Base-by-base conservation (phyloP, 768 basidiomycete genomes). In the Xerocomellus amylosporus region DNA sequence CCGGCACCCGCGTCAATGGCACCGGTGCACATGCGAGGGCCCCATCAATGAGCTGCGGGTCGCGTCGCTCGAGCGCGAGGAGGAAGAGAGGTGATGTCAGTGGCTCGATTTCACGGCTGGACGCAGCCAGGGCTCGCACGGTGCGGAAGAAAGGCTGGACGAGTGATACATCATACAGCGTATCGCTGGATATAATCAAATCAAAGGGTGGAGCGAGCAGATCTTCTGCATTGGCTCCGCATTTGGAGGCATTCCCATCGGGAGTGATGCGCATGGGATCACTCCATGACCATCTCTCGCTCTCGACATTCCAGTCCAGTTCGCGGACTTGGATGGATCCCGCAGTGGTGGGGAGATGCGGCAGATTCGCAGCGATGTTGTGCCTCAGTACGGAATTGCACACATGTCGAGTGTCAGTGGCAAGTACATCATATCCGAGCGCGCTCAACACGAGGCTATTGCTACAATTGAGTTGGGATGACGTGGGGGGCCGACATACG, bases 151-250 rank as follows among this genome's bases (percentile, higher is more conserved):
- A 82, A 0, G 90, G 92, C 15, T 75, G 64, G 33, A 86, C 70
- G 43, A 94, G 84, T 4, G 78, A 72, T 3, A 75, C 63, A 26
- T 75, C 67, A 68, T 93, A 95, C 37, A 94, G 73, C 0, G 93
- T 95, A 70, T 96, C 93, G 49, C 93, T 86, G 12, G 90, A 83
- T 49, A 88, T 68, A 59, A 97, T 85, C 61, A 93, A 76, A 70
- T 91, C 85, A 73, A 87, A 88, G 1, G 84, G 85, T 8, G 85
- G 81, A 17, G 60, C 59, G 14, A 83, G 74, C 40, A 61, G 40
- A 36, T 59, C 45, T 17, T 52, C 56, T 61, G 55, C 47, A 31
- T 50, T 22, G 63, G 56, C n/a, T 61, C 56, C 53, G 40, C 46
- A 3, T n/a, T 43, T 58, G 41, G 57, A 49, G 15, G 58, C 47